Percentiles rank a stretch among this genome's conserved stretches.
These are phyloP conservation scores for Leccinum laetum DNA, from an alignment of 1,284 basidiomycete genomes.

Conservation along the genomic window DNA sequence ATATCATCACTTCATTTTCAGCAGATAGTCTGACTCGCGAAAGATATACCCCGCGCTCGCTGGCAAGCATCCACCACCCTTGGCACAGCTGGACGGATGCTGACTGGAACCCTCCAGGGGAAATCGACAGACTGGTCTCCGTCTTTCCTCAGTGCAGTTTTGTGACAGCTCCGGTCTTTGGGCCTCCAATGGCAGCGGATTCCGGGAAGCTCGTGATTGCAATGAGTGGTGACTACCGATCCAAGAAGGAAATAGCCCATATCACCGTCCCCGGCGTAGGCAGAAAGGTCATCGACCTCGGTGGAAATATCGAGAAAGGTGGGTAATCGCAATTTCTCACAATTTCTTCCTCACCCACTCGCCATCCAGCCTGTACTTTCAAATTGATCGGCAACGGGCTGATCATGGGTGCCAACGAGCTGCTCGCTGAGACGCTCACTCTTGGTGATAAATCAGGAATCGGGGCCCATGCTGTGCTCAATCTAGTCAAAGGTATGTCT, in stretches of 20 bases:
- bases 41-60: slow-evolving; percentile 74
- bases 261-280: slow-evolving; percentile 80
- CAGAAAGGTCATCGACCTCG: slow-evolving; percentile 72
- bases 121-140: slow-evolving; percentile 73
- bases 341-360: slow-evolving; percentile 1
- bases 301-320: slow-evolving; percentile 80
- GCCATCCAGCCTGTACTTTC: slow-evolving; percentile 61
- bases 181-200: slow-evolving; percentile 68
- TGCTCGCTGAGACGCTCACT: slow-evolving; percentile 81
- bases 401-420: slow-evolving; percentile 71
- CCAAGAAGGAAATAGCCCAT: slow-evolving; percentile 81
- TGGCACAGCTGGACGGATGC: background rate
- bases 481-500: slow-evolving; percentile 56
- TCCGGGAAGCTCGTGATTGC: slow-evolving; percentile 72
- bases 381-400: slow-evolving; percentile 80
- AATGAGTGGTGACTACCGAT: slow-evolving; percentile 82
- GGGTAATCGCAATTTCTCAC: slow-evolving; percentile 1
- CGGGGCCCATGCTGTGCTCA: slow-evolving; percentile 56
- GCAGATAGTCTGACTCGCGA: slow-evolving; percentile 10
- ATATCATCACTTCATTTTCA: background rate
- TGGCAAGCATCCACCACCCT: slow-evolving; percentile 40
- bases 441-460: slow-evolving; percentile 86
- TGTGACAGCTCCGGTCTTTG: slow-evolving; percentile 83
- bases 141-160: slow-evolving; percentile 63
- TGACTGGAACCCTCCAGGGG: slow-evolving; percentile 38